These are phyloP conservation scores for Boletus pseudopeckii DNA, from an alignment of 768 basidiomycete species.

Conservation along the genomic window DNA sequence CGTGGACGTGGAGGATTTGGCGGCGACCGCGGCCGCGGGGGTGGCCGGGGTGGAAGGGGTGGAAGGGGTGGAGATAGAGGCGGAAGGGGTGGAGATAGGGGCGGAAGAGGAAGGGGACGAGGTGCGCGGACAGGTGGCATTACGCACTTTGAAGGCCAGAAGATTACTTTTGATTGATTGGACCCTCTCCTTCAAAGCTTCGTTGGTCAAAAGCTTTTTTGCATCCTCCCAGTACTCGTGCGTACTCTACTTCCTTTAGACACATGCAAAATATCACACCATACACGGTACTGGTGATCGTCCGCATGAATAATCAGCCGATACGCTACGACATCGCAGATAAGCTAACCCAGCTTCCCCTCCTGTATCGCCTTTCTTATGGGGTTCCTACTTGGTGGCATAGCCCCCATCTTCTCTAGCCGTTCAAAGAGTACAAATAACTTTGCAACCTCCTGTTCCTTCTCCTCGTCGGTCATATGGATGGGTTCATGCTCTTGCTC, in stretches of 20 bases:
- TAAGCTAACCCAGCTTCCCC: constrained; percentile 10
- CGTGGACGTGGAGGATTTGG: constrained; percentile 28
- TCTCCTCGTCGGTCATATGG: constrained; percentile 93
- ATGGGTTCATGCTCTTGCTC: constrained; percentile 37
- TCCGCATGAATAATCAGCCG: background rate
- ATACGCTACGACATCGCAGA: background rate
- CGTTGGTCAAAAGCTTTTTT: background rate
- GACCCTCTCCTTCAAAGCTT: background rate
- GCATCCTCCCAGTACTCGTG: background rate
- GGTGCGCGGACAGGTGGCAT: constrained; percentile 54
- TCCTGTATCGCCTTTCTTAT: constrained; percentile 63
- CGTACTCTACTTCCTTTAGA: background rate
- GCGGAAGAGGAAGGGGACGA: constrained; percentile 36
- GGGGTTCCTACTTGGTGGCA: constrained; percentile 65
- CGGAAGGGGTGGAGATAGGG: constrained; percentile 38
- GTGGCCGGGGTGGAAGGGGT: constrained; percentile 32
- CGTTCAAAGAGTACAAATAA: constrained; percentile 90
- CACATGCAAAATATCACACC: background rate
- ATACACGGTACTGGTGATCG: background rate
- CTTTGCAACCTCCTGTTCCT: constrained; percentile 89
- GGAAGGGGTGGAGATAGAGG: constrained; percentile 38
- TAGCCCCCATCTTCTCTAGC: constrained; percentile 70
- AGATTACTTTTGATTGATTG: constrained; percentile 42
- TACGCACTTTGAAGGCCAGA: constrained; percentile 48
- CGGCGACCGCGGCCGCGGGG: constrained; percentile 24